Percentiles rank a stretch among this genome's conserved stretches.
phyloP scores from a whole-genome alignment of 2,329 filamentous ascomycete genomes.

The Sclerotinia borealis region DNA sequence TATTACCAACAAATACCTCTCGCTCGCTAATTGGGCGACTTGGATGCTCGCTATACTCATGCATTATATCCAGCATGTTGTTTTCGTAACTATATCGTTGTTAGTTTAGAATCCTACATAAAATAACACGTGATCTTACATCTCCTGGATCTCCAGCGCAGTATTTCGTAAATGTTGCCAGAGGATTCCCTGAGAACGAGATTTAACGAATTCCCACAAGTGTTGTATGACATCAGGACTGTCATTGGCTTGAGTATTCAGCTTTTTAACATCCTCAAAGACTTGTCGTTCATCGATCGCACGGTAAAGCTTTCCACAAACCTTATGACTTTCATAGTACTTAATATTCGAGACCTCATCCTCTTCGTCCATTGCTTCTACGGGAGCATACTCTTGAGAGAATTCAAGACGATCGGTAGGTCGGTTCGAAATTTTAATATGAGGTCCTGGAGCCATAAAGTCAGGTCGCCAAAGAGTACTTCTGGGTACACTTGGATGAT shows the following conservation, averaged over 20 bases:
- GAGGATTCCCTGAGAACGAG: slow-evolving; percentile 30
- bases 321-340: slow-evolving; percentile 63
- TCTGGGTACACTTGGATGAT: slow-evolving; percentile 16
- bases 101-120: background rate
- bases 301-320: slow-evolving; percentile 65
- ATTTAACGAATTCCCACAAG: slow-evolving; percentile 38
- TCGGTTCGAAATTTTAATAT: slow-evolving; percentile 37
- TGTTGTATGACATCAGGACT: slow-evolving; percentile 23
- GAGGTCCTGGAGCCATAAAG: slow-evolving; percentile 46
- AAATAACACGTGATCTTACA: slow-evolving; percentile 35
- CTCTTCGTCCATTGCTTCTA: slow-evolving; percentile 38
- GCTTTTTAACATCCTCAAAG: slow-evolving; percentile 34
- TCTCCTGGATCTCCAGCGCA: slow-evolving; percentile 37
- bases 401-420: slow-evolving; percentile 19
- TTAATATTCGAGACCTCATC: slow-evolving; percentile 42
- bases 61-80: slow-evolving; percentile 43
- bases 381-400: background rate
- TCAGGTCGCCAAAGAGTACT: slow-evolving; percentile 39
- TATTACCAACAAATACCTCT: slow-evolving; percentile 52
- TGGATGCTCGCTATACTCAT: slow-evolving; percentile 37
- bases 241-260: background rate
- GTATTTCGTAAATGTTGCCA: slow-evolving; percentile 36
- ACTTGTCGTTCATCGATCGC: slow-evolving; percentile 67
- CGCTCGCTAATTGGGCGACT: slow-evolving; percentile 41
- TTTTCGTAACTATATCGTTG: slow-evolving; percentile 43